A percentile compares a stretch with the other conserved stretches of the same genome.
phyloP scores from a whole-genome alignment of 164 flowering plant genomes.

The Santalum album region DNA sequence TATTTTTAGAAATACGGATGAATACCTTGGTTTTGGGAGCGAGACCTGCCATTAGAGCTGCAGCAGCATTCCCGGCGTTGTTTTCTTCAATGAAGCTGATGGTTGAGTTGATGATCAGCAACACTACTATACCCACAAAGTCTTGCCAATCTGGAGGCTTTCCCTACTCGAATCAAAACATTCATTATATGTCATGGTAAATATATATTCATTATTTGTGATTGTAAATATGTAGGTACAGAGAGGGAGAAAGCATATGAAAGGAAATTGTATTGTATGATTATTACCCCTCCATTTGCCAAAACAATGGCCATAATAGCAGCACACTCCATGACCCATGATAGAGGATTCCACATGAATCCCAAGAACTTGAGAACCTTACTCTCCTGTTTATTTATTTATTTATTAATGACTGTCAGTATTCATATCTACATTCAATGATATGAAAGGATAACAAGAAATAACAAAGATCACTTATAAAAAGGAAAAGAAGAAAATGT shows the following conservation, averaged over 20 bases:
- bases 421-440: no score
- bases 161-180: no score
- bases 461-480: no score
- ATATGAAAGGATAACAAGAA: no score
- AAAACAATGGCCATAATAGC: conserved; percentile 1
- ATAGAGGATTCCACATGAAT: conserved; percentile 1
- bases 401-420: no score
- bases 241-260: no score
- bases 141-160: conserved; percentile 3
- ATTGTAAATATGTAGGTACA: no score
- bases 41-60: conserved; percentile 2
- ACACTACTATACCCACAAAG: background rate
- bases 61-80: conserved; percentile 1
- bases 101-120: background rate
- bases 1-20: background rate
- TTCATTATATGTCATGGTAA: no score
- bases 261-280: no score
- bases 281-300: conserved; percentile 1
- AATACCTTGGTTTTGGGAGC: conserved; percentile 1
- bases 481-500: no score
- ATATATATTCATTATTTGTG: no score
- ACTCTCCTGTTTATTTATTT: conserved; percentile 4
- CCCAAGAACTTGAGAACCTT: background rate
- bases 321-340: conserved; percentile 3
- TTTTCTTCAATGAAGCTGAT: conserved; percentile 5